A percentile compares a stretch with the other conserved stretches of the same genome.
Evolutionary conservation across 2,329 filamentous ascomycete genomes (phyloP).

Genomic region (Arthrobotrys musiformis): DNA sequence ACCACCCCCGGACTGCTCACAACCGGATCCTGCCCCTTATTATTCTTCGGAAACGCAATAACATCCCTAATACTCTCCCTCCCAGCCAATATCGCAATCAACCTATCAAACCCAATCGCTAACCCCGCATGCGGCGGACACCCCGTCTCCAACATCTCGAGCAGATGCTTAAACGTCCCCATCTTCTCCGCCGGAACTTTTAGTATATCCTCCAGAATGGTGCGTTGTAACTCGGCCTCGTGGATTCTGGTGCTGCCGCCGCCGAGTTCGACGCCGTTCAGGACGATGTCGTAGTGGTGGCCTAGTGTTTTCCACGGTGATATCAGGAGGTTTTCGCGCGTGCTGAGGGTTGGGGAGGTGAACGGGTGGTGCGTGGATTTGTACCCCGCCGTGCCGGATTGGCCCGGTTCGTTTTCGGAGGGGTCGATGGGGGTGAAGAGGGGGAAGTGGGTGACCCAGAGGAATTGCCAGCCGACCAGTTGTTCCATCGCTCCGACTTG

Average conservation of each 20-base stretch:
- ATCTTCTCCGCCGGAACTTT: constrained; percentile 76
- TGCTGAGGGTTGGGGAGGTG: constrained; percentile 81
- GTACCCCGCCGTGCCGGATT: constrained; percentile 83
- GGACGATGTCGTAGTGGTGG: constrained; percentile 94
- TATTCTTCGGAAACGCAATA: constrained; percentile 95
- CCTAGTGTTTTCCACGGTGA: constrained; percentile 78
- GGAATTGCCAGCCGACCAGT: constrained; percentile 67
- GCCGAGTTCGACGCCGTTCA: constrained; percentile 94
- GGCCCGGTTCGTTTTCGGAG: constrained; percentile 74
- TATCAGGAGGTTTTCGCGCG: constrained; percentile 78
- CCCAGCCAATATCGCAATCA: constrained; percentile 82
- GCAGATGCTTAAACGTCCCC: constrained; percentile 83
- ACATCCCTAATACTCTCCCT: constrained; percentile 86
- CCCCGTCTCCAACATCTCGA: constrained; percentile 82
- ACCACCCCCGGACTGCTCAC: constrained; percentile 80
- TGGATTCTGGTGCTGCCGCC: constrained; percentile 95
- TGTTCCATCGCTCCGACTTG: neutral
- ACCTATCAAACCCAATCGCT: constrained; percentile 88
- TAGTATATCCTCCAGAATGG: constrained; percentile 75
- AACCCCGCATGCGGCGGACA: constrained; percentile 96
- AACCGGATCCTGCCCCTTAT: constrained; percentile 85
- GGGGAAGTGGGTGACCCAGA: constrained; percentile 91
- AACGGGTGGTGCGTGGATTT: constrained; percentile 95
- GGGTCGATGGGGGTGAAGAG: constrained; percentile 81
- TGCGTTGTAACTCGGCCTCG: constrained; percentile 81